Conservation (phyloP, 108 stramenopile genomes). For the Cyclotella choctawhatcheeana region DNA sequence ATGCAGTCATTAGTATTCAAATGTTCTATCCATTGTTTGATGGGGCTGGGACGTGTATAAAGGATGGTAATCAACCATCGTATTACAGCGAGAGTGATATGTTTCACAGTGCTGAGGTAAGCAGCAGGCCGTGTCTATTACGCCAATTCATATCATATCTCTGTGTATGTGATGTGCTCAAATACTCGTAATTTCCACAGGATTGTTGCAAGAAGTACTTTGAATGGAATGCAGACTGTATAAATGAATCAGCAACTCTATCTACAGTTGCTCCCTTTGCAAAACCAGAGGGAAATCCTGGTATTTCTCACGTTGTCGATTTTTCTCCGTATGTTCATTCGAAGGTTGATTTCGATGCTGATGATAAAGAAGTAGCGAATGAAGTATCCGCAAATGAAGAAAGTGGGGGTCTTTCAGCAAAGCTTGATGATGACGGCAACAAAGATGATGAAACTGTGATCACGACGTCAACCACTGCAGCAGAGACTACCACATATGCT, state of each 20-base stretch:
- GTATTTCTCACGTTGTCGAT: not conserved
- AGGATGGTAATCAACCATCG: constrained; percentile 9
- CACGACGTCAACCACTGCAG: not conserved
- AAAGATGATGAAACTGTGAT: not conserved
- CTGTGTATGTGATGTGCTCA: no score
- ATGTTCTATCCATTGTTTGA: constrained; percentile 6
- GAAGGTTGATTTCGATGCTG: not conserved
- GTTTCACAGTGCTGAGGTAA: not conserved
- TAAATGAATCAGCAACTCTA: not conserved
- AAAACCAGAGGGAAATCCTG: not conserved
- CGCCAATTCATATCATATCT: no score
- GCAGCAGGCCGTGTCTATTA: not conserved
- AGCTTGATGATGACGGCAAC: no score
- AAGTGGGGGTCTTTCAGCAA: no score
- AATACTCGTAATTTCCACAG: not conserved
- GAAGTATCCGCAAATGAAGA: not conserved
- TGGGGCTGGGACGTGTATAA: not conserved
- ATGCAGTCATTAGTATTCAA: not conserved
- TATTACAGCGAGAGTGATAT: not conserved
- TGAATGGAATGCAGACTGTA: constrained; percentile 3
- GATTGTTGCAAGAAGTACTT: constrained; percentile 9
- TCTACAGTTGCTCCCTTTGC: not conserved
- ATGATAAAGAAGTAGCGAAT: not conserved
- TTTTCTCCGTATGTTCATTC: not conserved
- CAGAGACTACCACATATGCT: no score